Conservation (phyloP, 164 flowering plant genomes). For the Chimonanthus praecox region DNA sequence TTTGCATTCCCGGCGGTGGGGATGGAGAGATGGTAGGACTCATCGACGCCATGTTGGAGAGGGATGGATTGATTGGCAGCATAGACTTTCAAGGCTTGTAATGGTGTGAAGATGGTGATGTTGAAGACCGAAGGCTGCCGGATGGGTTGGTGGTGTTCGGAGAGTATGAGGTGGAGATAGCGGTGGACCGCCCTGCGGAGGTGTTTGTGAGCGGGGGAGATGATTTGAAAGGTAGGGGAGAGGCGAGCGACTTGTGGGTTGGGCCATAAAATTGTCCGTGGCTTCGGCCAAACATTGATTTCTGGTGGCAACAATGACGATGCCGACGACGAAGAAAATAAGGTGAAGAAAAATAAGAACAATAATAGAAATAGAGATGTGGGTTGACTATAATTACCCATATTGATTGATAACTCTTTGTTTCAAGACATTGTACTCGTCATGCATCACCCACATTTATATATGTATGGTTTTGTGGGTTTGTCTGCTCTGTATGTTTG, state of each 20-base stretch:
- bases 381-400: background rate
- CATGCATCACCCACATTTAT: background rate
- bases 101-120: slow-evolving; percentile 19
- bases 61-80: slow-evolving; percentile 34
- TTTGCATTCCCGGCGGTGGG: slow-evolving; percentile 33
- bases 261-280: slow-evolving; percentile 47
- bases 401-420: background rate
- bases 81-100: slow-evolving; percentile 27
- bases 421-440: background rate
- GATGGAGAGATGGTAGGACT: slow-evolving; percentile 52
- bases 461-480: background rate
- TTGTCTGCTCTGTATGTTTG: background rate
- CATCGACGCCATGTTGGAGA: slow-evolving; percentile 54
- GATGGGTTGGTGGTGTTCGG: slow-evolving; percentile 46
- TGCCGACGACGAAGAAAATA: background rate
- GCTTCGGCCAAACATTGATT: slow-evolving; percentile 82
- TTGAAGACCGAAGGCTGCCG: slow-evolving; percentile 25
- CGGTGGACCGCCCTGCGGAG: slow-evolving; percentile 43
- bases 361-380: background rate
- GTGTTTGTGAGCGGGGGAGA: slow-evolving; percentile 34
- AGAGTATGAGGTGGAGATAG: slow-evolving; percentile 33
- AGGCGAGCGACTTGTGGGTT: slow-evolving; percentile 32
- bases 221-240: slow-evolving; percentile 44
- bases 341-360: background rate
- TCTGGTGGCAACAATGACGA: slow-evolving; percentile 10